Evolutionary conservation across 768 basidiomycete genomes (phyloP), one percentile per base, ranked within the genome.

Genomic region (Leucosporidium yakuticum): DNA sequence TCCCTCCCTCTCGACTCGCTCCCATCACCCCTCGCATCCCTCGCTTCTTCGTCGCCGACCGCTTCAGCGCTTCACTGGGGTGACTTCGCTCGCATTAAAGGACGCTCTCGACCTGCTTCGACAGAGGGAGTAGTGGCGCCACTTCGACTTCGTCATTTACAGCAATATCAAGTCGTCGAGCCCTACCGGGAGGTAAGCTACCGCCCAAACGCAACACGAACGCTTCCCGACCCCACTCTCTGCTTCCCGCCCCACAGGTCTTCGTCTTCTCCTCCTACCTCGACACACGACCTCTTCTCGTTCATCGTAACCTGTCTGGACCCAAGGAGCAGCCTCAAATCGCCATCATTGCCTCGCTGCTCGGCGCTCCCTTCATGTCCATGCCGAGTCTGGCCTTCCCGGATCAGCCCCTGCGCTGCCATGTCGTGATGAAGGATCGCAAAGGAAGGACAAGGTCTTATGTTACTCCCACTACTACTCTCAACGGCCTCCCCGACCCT

Each of bases 201-300:
- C 12, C 12, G 34, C 5, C 5, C 5, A 12, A 36, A 12, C n/a
- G n/a, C n/a, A 12, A 5, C 6, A 5, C 34, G 34, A 36, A 36
- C 34, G 34, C 34, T 36, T 36, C 12, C 6, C 34, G 2, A 44
- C 11, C 39, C 17, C 39, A 8, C 2, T 8, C 39, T 15, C 39
- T 2, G 39, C 14, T 44, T 12, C 6, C 11, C 39, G 6, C 39
- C 2, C 17, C 17, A 2, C 14, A 23, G 11, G 14, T 59, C n/a
- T 59, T 23, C 23, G 12, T 59, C 39, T 23, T 29, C 12, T 59
- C 58, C n/a, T 36, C 39, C 36, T 59, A n/a, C 23, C 32, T 59
- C 58, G 58, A 59, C 39, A 39, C 39, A 8, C 58, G 58, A n/a
- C 39, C 58, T 15, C 39, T 44, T 12, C 14, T 59, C 39, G 58